Percentiles rank a stretch among this genome's conserved stretches.
Conservation (phyloP, 192 early-diverging fungal genomes). For the Gryganskiella cystojenkinii region DNA sequence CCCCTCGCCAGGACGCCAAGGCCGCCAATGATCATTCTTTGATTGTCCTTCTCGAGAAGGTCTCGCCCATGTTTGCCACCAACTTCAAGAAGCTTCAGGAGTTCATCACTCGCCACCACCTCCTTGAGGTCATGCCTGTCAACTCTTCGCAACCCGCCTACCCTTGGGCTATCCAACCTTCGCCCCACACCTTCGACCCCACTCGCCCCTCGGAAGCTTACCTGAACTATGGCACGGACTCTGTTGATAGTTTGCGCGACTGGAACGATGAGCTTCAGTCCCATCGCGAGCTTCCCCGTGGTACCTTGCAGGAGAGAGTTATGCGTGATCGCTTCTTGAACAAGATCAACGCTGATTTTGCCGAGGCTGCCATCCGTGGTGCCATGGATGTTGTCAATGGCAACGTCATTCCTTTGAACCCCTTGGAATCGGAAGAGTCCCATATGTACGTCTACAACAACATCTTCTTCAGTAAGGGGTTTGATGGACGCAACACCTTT, state of each 20-base stretch:
- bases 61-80: constrained; percentile 77
- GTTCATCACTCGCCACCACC: constrained; percentile 71
- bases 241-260: constrained; percentile 81
- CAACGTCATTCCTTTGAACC: constrained; percentile 81
- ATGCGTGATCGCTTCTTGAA: constrained; percentile 85
- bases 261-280: constrained; percentile 98
- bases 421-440: constrained; percentile 74
- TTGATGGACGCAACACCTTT: constrained; percentile 89
- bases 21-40: constrained; percentile 69
- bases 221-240: constrained; percentile 67
- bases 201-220: constrained; percentile 73
- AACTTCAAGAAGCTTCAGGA: constrained; percentile 75
- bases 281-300: constrained; percentile 84
- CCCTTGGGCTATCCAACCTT: constrained; percentile 83
- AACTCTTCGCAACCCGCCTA: constrained; percentile 73
- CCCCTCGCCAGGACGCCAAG: constrained; percentile 57
- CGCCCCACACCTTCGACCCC: constrained; percentile 66
- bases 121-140: constrained; percentile 84
- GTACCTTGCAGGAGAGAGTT: constrained; percentile 83
- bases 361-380: constrained; percentile 88
- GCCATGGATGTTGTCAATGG: constrained; percentile 88
- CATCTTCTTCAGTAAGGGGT: constrained; percentile 94
- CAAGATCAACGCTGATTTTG: constrained; percentile 91
- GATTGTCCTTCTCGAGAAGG: constrained; percentile 68
- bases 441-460: constrained; percentile 96